Conservation (phyloP, 192 early-diverging fungal species). For the Geosiphon pyriformis region DNA sequence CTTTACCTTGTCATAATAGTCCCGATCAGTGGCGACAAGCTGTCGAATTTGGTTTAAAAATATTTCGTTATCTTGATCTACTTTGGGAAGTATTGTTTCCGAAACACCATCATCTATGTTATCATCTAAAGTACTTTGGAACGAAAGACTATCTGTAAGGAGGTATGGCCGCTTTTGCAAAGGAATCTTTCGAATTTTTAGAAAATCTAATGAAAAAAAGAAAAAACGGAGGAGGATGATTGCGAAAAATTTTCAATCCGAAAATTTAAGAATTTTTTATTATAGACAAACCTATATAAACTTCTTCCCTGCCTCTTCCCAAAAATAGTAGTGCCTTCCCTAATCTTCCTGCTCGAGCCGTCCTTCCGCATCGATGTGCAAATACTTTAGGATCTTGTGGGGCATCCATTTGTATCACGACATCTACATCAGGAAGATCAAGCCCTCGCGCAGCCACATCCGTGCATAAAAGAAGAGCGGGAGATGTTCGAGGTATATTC, state of each 20-base stretch:
- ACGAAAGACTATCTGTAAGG: conserved; percentile 35
- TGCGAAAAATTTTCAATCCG: too few relatives aligned
- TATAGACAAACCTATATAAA: conserved; percentile 61
- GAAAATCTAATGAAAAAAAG: conserved; percentile 50
- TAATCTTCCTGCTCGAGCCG: conserved; percentile 78
- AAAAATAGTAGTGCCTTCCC: conserved; percentile 88
- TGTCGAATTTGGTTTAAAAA: conserved; percentile 53
- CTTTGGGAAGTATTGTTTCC: conserved; percentile 24
- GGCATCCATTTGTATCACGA: conserved; percentile 90
- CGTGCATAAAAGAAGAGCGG: conserved; percentile 84
- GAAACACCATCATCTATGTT: conserved; percentile 24
- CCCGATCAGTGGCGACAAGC: conserved; percentile 64
- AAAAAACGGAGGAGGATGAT: too few relatives aligned
- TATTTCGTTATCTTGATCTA: conserved; percentile 38
- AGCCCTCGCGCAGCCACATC: conserved; percentile 94
- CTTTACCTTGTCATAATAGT: conserved; percentile 58
- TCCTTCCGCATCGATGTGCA: conserved; percentile 91
- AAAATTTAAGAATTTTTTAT: neutral
- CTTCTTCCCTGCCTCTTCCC: conserved; percentile 74
- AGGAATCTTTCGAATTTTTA: conserved; percentile 87
- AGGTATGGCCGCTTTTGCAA: conserved; percentile 48
- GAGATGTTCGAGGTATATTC: conserved; percentile 51
- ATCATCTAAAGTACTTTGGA: conserved; percentile 30
- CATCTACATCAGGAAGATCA: conserved; percentile 94
- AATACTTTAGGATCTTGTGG: conserved; percentile 96